phyloP scores from a whole-genome alignment of 345 rosid genomes.

The Populus tremula region DNA sequence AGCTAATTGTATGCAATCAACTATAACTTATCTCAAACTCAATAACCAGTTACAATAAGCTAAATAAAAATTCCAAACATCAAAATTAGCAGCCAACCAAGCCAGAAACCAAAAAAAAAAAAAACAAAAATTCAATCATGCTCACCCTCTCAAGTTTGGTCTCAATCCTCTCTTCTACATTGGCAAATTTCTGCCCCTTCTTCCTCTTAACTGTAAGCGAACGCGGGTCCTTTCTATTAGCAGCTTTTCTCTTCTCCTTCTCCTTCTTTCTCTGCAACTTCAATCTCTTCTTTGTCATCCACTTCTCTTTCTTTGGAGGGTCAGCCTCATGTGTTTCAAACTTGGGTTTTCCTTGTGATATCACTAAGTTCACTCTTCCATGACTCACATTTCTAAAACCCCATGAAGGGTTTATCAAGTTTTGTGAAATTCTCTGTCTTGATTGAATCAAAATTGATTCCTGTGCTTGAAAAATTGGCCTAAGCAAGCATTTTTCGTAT shows the following conservation, averaged over 20 bases:
- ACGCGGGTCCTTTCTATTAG: conserved; percentile 81
- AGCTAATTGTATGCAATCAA: not conserved
- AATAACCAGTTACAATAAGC: not conserved
- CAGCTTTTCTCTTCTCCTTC: conserved; percentile 72
- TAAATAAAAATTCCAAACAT: not conserved
- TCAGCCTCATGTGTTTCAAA: conserved; percentile 63
- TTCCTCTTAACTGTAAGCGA: conserved; percentile 62
- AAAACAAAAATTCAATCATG: not conserved
- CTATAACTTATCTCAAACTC: not conserved
- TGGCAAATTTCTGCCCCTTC: conserved; percentile 59
- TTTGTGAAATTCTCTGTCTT: conserved; percentile 13
- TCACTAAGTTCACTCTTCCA: conserved; percentile 69
- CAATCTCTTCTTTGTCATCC: conserved; percentile 71
- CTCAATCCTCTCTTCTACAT: conserved; percentile 72
- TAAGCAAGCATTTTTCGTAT: not conserved
- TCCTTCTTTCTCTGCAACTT: conserved; percentile 73
- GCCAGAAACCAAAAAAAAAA: not conserved
- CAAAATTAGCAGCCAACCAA: not conserved
- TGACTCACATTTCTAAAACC: conserved; percentile 48
- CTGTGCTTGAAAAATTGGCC: conserved; percentile 11
- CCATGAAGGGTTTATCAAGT: conserved; percentile 28
- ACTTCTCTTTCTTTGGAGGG: conserved; percentile 86
- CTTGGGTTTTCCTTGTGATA: conserved; percentile 87
- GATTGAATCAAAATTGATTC: conserved; percentile 13
- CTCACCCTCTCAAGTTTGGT: conserved; percentile 79